These are phyloP conservation scores for Mycena rosella DNA, from an alignment of 768 basidiomycete genomes.

Conservation along the genomic window DNA sequence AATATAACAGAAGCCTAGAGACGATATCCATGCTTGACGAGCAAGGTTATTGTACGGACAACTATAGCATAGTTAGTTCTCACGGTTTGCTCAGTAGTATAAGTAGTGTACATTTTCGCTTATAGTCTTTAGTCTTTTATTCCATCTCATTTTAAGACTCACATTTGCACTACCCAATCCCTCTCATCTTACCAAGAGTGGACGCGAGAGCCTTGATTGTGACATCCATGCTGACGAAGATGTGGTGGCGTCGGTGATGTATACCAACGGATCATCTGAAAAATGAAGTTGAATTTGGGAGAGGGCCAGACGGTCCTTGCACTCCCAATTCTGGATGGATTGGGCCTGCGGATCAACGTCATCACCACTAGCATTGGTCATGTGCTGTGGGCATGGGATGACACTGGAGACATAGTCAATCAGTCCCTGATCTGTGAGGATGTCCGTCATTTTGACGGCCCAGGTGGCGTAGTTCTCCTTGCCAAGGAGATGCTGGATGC, in stretches of 20 bases:
- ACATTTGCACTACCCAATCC: too few relatives aligned
- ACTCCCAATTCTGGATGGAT: neutral
- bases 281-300: slow-evolving; percentile 44
- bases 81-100: too few relatives aligned
- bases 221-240: slow-evolving; percentile 41
- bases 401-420: slow-evolving; percentile 25
- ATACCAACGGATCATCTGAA: slow-evolving; percentile 40
- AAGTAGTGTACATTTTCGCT: too few relatives aligned
- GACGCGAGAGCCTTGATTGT: too few relatives aligned
- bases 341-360: neutral
- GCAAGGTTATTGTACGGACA: too few relatives aligned
- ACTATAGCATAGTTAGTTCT: too few relatives aligned
- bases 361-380: neutral
- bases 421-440: slow-evolving; percentile 40
- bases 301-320: slow-evolving; percentile 47
- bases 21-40: too few relatives aligned
- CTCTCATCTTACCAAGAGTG: too few relatives aligned
- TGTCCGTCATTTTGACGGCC: slow-evolving; percentile 38
- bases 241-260: slow-evolving; percentile 43
- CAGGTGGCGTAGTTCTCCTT: slow-evolving; percentile 38
- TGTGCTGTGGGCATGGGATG: slow-evolving; percentile 16
- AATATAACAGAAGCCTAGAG: too few relatives aligned
- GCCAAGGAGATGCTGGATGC: slow-evolving; percentile 39
- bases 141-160: too few relatives aligned
- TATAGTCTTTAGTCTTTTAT: too few relatives aligned